Evolutionary conservation across 176 grass and related monocot genomes (phyloP).

Genomic region (Guadua angustifolia): DNA sequence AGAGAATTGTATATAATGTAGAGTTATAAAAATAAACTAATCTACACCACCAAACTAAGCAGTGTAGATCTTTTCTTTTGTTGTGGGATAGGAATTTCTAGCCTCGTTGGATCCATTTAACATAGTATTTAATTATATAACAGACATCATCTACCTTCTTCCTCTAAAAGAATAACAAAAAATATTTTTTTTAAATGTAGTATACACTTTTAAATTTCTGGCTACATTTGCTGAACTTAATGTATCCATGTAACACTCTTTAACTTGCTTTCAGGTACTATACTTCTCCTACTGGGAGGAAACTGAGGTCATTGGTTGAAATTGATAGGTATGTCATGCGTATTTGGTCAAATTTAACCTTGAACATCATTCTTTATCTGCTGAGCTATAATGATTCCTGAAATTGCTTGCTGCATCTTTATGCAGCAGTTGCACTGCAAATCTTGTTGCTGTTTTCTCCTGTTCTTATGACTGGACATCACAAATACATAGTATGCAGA

Average conservation of each 20-base stretch:
- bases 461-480: constrained; percentile 29
- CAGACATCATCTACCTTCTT: neutral
- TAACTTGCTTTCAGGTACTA: constrained; percentile 69
- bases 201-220: neutral
- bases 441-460: neutral
- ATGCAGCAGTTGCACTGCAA: neutral
- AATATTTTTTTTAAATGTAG: neutral
- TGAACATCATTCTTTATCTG: neutral
- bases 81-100: constrained; percentile 19
- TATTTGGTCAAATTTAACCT: constrained; percentile 5
- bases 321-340: constrained; percentile 57
- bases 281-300: constrained; percentile 72
- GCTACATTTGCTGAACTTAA: constrained; percentile 21
- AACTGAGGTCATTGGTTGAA: constrained; percentile 76
- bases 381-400: constrained; percentile 1
- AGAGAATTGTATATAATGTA: neutral
- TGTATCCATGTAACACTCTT: neutral
- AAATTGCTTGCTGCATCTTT: constrained; percentile 20
- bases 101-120: neutral
- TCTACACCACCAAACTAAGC: constrained; percentile 6
- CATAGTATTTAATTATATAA: constrained; percentile 17
- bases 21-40: neutral
- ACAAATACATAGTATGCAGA: neutral
- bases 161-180: neutral
- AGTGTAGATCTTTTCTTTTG: neutral